These are phyloP conservation scores for Yamadazyma dushanensis DNA, from an alignment of 1,139 yeast genomes.

Conservation along the genomic window DNA sequence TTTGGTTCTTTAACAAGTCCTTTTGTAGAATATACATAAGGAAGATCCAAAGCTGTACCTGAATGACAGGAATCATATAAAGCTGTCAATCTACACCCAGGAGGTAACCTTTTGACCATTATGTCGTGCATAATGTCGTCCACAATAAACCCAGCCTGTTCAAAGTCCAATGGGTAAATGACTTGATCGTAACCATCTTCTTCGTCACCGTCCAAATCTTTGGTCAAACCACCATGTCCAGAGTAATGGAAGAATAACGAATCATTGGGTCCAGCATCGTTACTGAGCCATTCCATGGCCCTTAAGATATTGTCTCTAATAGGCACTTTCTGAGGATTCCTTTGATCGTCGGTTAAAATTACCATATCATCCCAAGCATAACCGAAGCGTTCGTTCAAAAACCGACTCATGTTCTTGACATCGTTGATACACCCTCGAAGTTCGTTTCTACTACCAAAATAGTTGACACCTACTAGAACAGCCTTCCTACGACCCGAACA, in stretches of 20 bases:
- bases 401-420: conserved; percentile 61
- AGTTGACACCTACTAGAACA: conserved; percentile 81
- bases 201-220: conserved; percentile 86
- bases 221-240: conserved; percentile 89
- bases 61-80: conserved; percentile 92
- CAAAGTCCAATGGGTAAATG: conserved; percentile 87
- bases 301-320: conserved; percentile 74
- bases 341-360: conserved; percentile 74
- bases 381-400: conserved; percentile 59
- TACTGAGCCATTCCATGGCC: conserved; percentile 91
- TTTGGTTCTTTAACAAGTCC: conserved; percentile 91
- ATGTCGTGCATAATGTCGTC: conserved; percentile 87
- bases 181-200: conserved; percentile 89
- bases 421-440: conserved; percentile 89
- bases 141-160: conserved; percentile 67
- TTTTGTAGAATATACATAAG: conserved; percentile 85
- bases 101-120: conserved; percentile 73
- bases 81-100: conserved; percentile 87
- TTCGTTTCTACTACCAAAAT: conserved; percentile 69
- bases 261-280: conserved; percentile 84
- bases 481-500: conserved; percentile 82
- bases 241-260: conserved; percentile 84
- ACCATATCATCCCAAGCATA: conserved; percentile 81
- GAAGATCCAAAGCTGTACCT: conserved; percentile 87
- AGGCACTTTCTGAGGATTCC: conserved; percentile 66